Base-by-base conservation (phyloP, 345 rosid species). In the Linum usitatissimum region DNA sequence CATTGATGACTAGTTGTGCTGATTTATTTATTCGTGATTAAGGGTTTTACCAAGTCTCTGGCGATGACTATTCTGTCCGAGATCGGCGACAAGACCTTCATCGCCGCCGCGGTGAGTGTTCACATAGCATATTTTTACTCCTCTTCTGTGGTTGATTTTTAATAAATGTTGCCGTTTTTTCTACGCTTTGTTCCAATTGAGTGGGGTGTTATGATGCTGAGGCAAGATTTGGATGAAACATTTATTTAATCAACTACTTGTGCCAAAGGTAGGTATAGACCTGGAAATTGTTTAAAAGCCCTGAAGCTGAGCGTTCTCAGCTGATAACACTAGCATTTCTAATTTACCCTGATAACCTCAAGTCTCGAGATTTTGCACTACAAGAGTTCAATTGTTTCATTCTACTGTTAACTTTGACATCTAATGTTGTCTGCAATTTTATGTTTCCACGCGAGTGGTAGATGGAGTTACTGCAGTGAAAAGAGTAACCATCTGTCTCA, bases 1-100 rank as follows among this genome's bases (percentile, higher is more conserved):
- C 51, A 5, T 40, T 7, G 13, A 7, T 40, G 48, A n/a, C n/a
- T n/a, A n/a, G n/a, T n/a, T n/a, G n/a, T n/a, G 13, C 7, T 40
- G 48, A 12, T 45, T 49, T 28, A 12, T n/a, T n/a, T n/a, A n/a
- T n/a, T n/a, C n/a, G n/a, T n/a, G n/a, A n/a, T n/a, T 13, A 73
- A 93, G 97, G 99, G 96, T 21, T 93, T 90, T 72, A 81, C 94
- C 59, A 93, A 93, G 85, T 93, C 99, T 8, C 83, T 93, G 30
- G 99, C 94, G 55, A 87, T 93, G 94, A 93, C 99, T 18, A 85
- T 93, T 65, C 78, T 90, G 0, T 93, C 99, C 14, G 97, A 93
- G 85, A 93, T 93, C 70, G 99, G 99, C 31, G 99, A 93, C 79
- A 93, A 90, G 84, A 93, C 99, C 31, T 93, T 93, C 64, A 84